Base-by-base conservation (phyloP, 208 protist species). In the Acanthamoeba triangularis region DNA sequence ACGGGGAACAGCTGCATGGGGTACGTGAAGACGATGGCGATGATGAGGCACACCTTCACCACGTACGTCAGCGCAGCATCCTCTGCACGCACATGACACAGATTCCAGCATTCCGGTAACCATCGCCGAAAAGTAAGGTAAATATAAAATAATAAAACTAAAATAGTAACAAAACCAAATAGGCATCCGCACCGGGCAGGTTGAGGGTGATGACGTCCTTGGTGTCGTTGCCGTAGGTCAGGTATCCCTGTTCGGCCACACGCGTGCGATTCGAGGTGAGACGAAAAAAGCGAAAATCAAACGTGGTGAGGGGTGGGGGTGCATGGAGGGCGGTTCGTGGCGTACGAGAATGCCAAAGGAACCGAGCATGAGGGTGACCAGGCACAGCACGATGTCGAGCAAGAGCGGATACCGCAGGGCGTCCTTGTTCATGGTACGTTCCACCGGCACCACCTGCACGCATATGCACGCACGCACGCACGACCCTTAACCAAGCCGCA, bases 1-100 rank as follows among this genome's bases (percentile, higher is more conserved):
- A 93, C 87, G 44, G 87, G 87, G 49, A 78, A 93, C 4, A 93
- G 87, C 87, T 93, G 87, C 61, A 93, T 69, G 13, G 87, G 87
- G 28, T 93, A 93, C 41, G 87, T 93, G 63, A 93, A 93, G 47
- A 93, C 28, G 65, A 93, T 93, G 87, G 61, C 87, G 65, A 93
- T 76, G 61, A 93, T 49, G 25, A 93, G 87, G 87, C 87, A 69
- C 28, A 93, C 65, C 47, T 93, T 69, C 20, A 76, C 44, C 28
- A 76, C 63, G 41, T 69, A 78, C n/a, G 63, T 56, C 54, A 76
- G 14, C 52, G 65, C 52, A 13, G 82, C n/a, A 14, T 65, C 82
- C 74, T 84, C 74, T 84, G 37, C 30, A 72, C 65, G 3, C 8
- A 65, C 59, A 23, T n/a, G 59, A 61, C 56, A 13, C n/a, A n/a